Percentiles rank a stretch among this genome's conserved stretches.
Evolutionary conservation across 2,329 filamentous ascomycete genomes (phyloP).

Genomic region (Fusarium haematococcum): DNA sequence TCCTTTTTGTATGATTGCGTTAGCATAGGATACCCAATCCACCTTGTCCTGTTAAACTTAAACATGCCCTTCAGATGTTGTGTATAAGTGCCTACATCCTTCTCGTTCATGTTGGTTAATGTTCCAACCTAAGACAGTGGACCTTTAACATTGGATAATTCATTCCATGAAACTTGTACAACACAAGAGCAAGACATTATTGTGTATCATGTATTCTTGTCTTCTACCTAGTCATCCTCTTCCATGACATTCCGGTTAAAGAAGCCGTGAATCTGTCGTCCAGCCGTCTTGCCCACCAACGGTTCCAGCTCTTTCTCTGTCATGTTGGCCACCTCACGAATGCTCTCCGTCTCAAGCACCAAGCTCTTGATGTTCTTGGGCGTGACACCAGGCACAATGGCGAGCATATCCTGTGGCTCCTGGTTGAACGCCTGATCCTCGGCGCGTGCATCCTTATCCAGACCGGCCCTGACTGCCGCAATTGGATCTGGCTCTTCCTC

Average conservation of each 20-base stretch:
- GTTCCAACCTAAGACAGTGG: not conserved
- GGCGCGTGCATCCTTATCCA: slow-evolving; percentile 67
- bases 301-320: slow-evolving; percentile 76
- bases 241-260: slow-evolving; percentile 76
- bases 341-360: slow-evolving; percentile 77
- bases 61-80: not conserved
- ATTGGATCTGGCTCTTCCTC: slow-evolving; percentile 92
- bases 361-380: slow-evolving; percentile 81
- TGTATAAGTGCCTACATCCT: not conserved
- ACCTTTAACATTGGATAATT: not conserved
- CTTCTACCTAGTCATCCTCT: slow-evolving; percentile 52
- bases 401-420: slow-evolving; percentile 90
- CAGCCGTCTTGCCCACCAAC: slow-evolving; percentile 82
- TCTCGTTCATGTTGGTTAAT: not conserved
- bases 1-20: slow-evolving; percentile 18
- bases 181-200: not conserved
- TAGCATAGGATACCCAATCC: slow-evolving; percentile 46
- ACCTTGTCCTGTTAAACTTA: slow-evolving; percentile 11
- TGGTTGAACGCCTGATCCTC: slow-evolving; percentile 82
- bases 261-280: slow-evolving; percentile 81
- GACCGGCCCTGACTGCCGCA: slow-evolving; percentile 83
- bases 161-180: not conserved
- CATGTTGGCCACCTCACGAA: slow-evolving; percentile 90
- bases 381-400: slow-evolving; percentile 85
- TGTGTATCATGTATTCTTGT: slow-evolving; percentile 21